Evolutionary conservation across 139 green algal species (phyloP), one percentile per base, ranked within the genome.

Genomic region (Coelastrella sp.): DNA sequence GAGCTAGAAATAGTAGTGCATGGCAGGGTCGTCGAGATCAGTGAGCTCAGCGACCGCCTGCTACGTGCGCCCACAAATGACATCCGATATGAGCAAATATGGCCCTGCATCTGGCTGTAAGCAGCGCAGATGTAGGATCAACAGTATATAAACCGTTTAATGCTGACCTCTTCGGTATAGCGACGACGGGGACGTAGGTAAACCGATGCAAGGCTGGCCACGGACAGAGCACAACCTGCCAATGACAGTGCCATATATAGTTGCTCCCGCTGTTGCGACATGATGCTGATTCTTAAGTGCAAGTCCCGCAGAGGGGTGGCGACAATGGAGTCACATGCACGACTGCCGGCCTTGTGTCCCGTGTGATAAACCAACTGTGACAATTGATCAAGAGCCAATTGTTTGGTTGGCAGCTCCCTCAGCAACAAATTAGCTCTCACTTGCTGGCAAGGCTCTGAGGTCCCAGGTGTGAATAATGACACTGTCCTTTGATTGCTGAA

Each of bases 201-300:
- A 8, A 63, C 82, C 14, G 81, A 74, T 86, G 81, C 59, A 65
- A 86, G 81, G 81, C 81, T 86, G 58, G 78, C 78, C 15, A 85
- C 56, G 15, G 78, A 85, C 56, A 85, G 78, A 20, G 35, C 78
- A 68, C 35, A 65, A 11, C 35, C 78, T 27, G 78, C 78, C 11
- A 59, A 11, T 25, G 56, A 68, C 78, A 85, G 78, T 49, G 78
- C 78, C 57, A 76, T 76, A 19, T 76, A 76, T 25, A 76, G 17
- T 19, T 76, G 76, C 25, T 63, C 76, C 58, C 76, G 35, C 15
- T 60, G n/a, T 24, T 82, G 76, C 76, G 35, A 60, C 76, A 63
- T 59, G 11, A 10, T 82, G 76, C 24, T 25, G 12, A 76, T 8
- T 76, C 15, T 27, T 35, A 8, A 60, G 19, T 24, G 7, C 10